phyloP scores from a whole-genome alignment of 2,329 filamentous ascomycete genomes.

The Pseudogymnoascus sp. region DNA sequence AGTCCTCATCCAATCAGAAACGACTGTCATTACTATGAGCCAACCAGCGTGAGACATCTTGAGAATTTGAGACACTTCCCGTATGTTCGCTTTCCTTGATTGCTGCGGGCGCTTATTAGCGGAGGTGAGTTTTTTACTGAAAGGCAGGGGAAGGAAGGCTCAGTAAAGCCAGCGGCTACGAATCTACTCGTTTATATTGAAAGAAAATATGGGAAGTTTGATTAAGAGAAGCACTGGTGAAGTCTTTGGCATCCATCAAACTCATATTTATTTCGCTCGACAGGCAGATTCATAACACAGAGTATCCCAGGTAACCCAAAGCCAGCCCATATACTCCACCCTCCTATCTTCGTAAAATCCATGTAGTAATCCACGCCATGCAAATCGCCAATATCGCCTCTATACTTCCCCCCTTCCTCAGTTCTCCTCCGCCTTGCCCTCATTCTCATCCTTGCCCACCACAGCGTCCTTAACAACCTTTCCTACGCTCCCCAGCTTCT shows the following conservation, averaged over 20 bases:
- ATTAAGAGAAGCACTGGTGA: background rate
- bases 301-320: slow-evolving; percentile 6
- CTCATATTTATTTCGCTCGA: background rate
- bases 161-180: background rate
- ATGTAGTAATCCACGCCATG: background rate
- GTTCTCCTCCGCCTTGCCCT: background rate
- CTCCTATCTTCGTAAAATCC: background rate
- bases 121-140: background rate
- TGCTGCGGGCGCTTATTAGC: background rate
- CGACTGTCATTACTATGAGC: background rate
- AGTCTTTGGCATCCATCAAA: background rate
- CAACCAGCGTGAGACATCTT: background rate
- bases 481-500: background rate
- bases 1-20: background rate
- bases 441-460: background rate
- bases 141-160: background rate
- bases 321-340: slow-evolving; percentile 1
- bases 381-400: background rate
- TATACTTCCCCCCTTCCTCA: background rate
- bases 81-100: background rate
- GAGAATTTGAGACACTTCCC: background rate
- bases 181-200: background rate
- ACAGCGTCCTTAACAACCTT: background rate
- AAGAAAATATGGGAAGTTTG: background rate
- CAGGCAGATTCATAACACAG: slow-evolving; percentile 1